A percentile compares a stretch with the other conserved stretches of the same genome.
These are phyloP conservation scores for Clausena lansium DNA, from an alignment of 345 rosid species.

Conservation along the genomic window DNA sequence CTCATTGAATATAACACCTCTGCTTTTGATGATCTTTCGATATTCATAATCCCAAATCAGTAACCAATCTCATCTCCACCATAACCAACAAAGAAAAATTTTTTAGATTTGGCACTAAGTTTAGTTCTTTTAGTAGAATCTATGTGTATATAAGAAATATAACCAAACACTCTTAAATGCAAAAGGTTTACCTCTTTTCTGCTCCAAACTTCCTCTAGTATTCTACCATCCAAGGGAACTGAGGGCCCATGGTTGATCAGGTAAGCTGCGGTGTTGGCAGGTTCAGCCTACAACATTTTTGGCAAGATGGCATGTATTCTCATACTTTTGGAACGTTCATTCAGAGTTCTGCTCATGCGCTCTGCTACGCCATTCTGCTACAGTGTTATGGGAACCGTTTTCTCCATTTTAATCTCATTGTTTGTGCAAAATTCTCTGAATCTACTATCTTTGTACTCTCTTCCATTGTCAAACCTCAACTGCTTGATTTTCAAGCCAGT, in stretches of 20 bases:
- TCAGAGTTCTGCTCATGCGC: not conserved
- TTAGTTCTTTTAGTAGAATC: not conserved
- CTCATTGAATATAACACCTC: not conserved
- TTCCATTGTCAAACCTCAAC: fast-evolving
- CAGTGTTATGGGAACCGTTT: not conserved
- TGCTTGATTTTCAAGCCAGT: too few species aligned
- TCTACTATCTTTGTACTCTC: not conserved
- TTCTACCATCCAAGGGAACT: not conserved
- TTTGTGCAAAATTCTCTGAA: not conserved
- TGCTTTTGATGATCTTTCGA: not conserved
- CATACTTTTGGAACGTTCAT: not conserved
- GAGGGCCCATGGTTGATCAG: not conserved
- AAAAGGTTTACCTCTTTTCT: not conserved
- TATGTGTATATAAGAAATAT: not conserved
- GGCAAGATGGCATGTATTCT: not conserved
- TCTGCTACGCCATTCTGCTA: not conserved
- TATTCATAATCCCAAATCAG: not conserved
- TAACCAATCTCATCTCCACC: not conserved
- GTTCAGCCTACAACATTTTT: fast-evolving
- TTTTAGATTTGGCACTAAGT: not conserved
- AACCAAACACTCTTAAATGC: not conserved
- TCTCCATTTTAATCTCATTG: not conserved
- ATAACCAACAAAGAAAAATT: not conserved
- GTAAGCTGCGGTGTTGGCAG: not conserved
- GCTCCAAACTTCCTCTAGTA: not conserved